A percentile compares a stretch with the other conserved stretches of the same genome.
Conservation (phyloP, 371 early-diverging fungal species). For the Haplosporangium sp. region DNA sequence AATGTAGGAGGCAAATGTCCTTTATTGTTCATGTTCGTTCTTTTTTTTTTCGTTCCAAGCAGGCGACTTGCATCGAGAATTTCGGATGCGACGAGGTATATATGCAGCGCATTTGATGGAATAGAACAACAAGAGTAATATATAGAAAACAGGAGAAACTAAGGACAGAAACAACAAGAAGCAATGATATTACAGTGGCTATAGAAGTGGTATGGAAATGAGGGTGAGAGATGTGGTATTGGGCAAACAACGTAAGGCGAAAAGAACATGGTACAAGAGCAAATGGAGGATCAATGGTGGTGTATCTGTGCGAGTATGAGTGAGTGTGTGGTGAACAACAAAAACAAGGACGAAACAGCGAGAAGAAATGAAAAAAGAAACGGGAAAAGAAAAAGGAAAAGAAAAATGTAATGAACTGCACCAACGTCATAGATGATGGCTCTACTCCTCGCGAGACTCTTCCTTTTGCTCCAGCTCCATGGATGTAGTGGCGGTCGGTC, state of each 20-base stretch:
- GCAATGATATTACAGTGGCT: conserved; percentile 32
- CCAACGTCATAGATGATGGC: not conserved
- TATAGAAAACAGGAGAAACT: not conserved
- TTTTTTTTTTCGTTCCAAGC: too few species aligned
- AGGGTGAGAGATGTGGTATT: conserved; percentile 1
- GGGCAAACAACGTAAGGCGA: conserved; percentile 1
- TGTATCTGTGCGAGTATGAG: conserved; percentile 9
- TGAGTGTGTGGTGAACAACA: too few species aligned
- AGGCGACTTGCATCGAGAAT: too few species aligned
- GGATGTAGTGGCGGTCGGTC: not conserved
- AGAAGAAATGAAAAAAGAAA: conserved; percentile 8
- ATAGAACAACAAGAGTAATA: too few species aligned
- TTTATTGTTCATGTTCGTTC: too few species aligned
- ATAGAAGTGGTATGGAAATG: conserved; percentile 4
- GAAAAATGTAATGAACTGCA: not conserved
- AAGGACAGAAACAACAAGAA: conserved; percentile 2
- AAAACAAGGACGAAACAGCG: conserved; percentile 7
- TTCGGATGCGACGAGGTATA: too few species aligned
- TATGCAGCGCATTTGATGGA: too few species aligned
- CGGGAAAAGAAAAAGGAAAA: not conserved
- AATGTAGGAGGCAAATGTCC: too few species aligned
- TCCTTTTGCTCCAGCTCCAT: conserved; percentile 33
- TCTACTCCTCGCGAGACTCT: conserved; percentile 45
- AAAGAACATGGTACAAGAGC: conserved; percentile 19
- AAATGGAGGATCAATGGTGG: not conserved